Base-by-base conservation (phyloP, 305 asterid species). In the Fraxinus latifolia region DNA sequence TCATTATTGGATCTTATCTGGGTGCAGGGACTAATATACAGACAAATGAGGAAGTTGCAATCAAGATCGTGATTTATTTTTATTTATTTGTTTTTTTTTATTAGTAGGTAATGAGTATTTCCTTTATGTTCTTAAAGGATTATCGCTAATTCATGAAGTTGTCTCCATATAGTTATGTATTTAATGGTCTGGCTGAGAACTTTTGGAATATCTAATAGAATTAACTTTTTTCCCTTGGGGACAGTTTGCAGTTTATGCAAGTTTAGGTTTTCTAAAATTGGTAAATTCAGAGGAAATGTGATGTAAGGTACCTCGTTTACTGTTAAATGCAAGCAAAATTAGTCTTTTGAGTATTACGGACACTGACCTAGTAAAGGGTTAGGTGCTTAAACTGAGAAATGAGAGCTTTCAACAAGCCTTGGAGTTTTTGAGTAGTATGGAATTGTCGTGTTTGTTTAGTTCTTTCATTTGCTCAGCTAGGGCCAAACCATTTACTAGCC, bases 11-110 rank as follows among this genome's bases (percentile, higher is more conserved):
- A 74, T 76, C 82, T 5, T 79, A 77, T 82, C 37, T 67, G 80
- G 80, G 74, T 84, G 58, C 90, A 91, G 97, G 95, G 81, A 93
- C 94, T 7, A 84, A 93, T 86, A 85, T 84, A 50, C 94, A 89
- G 85, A 91, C 93, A 75, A 93, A 90, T 80, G 97, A 93, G 82
- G 95, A 93, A 65, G 92, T 93, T 42, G 97, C 97, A 73, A 91
- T 93, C 85, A 93, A 93, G 91, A 90, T 93, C 55, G 97, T 91
- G 83, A 89, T 39, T 39, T 39, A 1, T 39, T 39, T 58, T 27
- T 27, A 27, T 27, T 27, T 27, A 0, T 27, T 0, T 27, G 1
- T 27, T 27, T 27, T 27, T 17, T 4, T 19, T 58, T 7, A 23
- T 21, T 21, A 6, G 12, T 58, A 19, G 70, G 29, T 58, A 29